Conservation (phyloP, 108 stramenopile species). For the Pseudonitzschia multistriata region DNA sequence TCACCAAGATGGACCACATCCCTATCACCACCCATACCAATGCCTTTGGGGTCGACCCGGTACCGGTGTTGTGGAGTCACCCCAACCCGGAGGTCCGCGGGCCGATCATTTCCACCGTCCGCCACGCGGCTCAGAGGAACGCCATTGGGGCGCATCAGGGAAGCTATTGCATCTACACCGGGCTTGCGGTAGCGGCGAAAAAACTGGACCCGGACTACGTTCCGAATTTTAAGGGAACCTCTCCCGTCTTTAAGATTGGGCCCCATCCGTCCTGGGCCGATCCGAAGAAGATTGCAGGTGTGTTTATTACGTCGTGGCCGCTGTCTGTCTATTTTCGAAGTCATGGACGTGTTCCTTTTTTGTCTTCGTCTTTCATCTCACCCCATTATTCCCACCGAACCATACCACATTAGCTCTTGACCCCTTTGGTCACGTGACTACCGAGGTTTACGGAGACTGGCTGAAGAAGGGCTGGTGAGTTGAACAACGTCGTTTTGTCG, state of each 20-base stretch:
- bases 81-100: constrained; percentile 84
- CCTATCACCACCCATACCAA: constrained; percentile 88
- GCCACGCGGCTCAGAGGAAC: constrained; percentile 91
- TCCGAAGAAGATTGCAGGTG: constrained; percentile 86
- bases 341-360: background rate
- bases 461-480: constrained; percentile 89
- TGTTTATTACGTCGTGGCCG: no score
- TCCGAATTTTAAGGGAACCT: constrained; percentile 88
- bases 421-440: constrained; percentile 92
- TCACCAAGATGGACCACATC: constrained; percentile 75
- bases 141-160: constrained; percentile 98
- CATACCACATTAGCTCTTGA: constrained; percentile 90
- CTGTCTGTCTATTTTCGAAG: background rate
- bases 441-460: constrained; percentile 79
- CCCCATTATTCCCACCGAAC: background rate
- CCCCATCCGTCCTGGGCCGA: constrained; percentile 93
- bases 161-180: constrained; percentile 96
- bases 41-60: constrained; percentile 91
- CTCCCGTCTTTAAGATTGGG: constrained; percentile 94
- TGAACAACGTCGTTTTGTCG: background rate
- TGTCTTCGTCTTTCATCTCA: no score
- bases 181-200: constrained; percentile 93
- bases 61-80: constrained; percentile 90
- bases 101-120: constrained; percentile 94
- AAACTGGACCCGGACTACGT: constrained; percentile 93